Base-by-base conservation (phyloP, 1,284 basidiomycete genomes). In the Pulveroboletus sp. region DNA sequence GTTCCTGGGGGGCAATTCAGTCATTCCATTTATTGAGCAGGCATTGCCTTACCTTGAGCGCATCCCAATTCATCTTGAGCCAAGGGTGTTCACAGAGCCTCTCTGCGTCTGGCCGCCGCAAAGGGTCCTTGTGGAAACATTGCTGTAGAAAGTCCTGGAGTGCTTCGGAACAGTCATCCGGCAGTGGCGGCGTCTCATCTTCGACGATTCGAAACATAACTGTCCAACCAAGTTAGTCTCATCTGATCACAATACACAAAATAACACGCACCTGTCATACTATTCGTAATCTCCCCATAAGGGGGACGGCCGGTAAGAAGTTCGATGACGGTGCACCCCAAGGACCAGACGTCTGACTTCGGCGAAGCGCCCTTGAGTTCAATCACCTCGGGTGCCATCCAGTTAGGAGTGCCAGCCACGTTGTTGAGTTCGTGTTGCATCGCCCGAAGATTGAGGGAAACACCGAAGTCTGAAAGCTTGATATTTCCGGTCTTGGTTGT, bases 331-430 rank as follows among this genome's bases (percentile, higher is more conserved):
- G 94, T 97, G 70, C 95, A 97, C 2, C 87, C 95, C 53, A 98
- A 75, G 1, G 93, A 95, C 95, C 95, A 98, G 47, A 98, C 89
- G 65, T 89, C 89, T 41, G 81, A 89, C 76, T 84, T 93, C 56
- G 81, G 83, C 58, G 77, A 89, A 56, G 78, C 85, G 57, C 84
- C 91, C 76, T 81, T 89, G 64, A 83, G 82, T 71, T 94, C 89
- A 61, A 98, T 98, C 49, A 90, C 91, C 72, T 98, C 95, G 2
- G 95, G 95, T 4, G 95, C 94, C 94, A 98, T 98, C 95, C 95
- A 98, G 66, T 98, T 96, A 5, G 95, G 95, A 7, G 95, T 98
- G 13, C 95, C 95, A 7, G 93, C 91, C 13, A 95, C 90, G 64
- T 89, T 85, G 70, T 93, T 89, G 67, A 85, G 85, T 72, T 93